Base-by-base conservation (phyloP, 176 grass and related monocot genomes). In the Zizania latifolia region DNA sequence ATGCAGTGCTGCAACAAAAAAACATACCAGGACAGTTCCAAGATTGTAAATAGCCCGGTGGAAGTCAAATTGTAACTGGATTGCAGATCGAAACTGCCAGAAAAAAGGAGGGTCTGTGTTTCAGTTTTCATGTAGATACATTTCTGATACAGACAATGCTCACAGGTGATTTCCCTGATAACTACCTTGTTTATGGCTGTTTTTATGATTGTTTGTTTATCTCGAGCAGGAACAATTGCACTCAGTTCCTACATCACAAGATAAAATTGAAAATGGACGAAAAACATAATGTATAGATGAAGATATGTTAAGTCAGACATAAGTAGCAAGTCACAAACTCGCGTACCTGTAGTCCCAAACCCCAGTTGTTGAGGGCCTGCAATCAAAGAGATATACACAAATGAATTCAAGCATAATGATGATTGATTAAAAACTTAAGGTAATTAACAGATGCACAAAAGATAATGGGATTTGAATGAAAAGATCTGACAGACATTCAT, bases 11-110 rank as follows among this genome's bases (percentile, higher is more conserved):
- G n/a, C 50, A 55, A 24, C 9, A n/a, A 7, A 36, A 66, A 67
- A 28, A 68, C 80, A 65, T 11, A 93, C 91, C 80, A 93, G 68
- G 45, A 90, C 87, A 50, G 91, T 93, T 71, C 87, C 91, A 68
- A 93, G 87, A 79, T 93, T 93, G 81, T 93, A 93, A 85, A 93
- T 93, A 82, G 91, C 91, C 62, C 91, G 87, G 73, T 93, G 91
- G 54, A 93, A 93, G 82, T 93, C 91, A 79, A 93, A 93, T 30
- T 93, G 91, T 58, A 93, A 69, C 62, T 87, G 87, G 72, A 93
- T 93, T 39, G 91, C 91, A 29, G 87, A 88, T 39, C 91, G 91
- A 59, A 93, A 93, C 91, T 93, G 91, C 17, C 10, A 73, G 67
- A 65, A 45, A 79, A 67, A 22, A 62, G 34, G 2, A 48, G 40